These are phyloP conservation scores for Macrotyloma uniflorum DNA, from an alignment of 306 rosid genomes.

Conservation along the genomic window DNA sequence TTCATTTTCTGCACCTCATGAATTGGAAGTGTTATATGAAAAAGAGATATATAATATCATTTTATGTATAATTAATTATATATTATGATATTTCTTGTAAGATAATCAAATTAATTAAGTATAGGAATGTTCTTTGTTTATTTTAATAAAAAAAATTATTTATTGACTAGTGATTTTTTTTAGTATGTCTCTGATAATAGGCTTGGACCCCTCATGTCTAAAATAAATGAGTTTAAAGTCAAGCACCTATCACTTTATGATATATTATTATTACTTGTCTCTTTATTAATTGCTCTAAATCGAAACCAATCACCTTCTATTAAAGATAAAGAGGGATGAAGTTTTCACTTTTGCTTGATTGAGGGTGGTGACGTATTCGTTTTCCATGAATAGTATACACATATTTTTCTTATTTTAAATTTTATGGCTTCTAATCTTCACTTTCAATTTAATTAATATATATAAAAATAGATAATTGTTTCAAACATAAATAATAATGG, in stretches of 20 bases:
- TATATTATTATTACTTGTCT: conserved; percentile 16
- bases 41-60: neutral
- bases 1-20: conserved; percentile 33
- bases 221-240: conserved; percentile 25
- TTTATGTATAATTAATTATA: neutral
- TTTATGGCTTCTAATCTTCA: neutral
- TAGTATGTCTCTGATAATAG: conserved; percentile 46
- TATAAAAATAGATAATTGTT: neutral
- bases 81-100: neutral
- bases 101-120: conserved; percentile 31
- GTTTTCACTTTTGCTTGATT: conserved; percentile 37
- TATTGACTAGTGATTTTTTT: conserved; percentile 44
- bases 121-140: conserved; percentile 26
- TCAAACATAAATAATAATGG: neutral
- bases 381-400: neutral
- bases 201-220: conserved; percentile 25
- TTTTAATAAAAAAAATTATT: too few species aligned
- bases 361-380: conserved; percentile 29
- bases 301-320: conserved; percentile 37
- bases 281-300: conserved; percentile 38
- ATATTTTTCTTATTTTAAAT: neutral
- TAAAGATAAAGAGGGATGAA: conserved; percentile 32
- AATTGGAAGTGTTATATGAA: conserved; percentile 19
- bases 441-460: neutral
- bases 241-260: conserved; percentile 27